Conservation (phyloP, 176 grass and related monocot species). For the Aechmea fasciata region DNA sequence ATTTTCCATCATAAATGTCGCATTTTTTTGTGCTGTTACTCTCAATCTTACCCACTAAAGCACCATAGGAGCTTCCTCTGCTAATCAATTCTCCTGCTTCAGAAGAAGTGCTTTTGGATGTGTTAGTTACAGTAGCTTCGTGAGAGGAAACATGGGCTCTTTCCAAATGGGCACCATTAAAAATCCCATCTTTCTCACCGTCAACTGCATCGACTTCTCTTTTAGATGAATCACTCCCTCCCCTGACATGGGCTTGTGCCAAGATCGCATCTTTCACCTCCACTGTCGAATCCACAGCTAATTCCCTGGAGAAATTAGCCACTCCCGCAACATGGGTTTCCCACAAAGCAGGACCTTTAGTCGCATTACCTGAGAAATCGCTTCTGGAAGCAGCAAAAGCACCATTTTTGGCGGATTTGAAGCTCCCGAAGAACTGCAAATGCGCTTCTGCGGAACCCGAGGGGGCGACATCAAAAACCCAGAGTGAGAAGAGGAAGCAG, state of each 20-base stretch:
- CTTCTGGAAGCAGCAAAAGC: slow-evolving; percentile 11
- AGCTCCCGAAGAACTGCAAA: slow-evolving; percentile 2
- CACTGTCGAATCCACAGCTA: slow-evolving; percentile 9
- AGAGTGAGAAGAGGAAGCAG: slow-evolving; percentile 51
- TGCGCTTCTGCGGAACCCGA: background rate
- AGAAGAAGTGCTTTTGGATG: background rate
- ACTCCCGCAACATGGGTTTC: background rate
- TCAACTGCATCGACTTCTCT: background rate
- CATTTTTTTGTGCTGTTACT: slow-evolving; percentile 20
- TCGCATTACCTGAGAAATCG: background rate
- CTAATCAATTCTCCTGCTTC: background rate
- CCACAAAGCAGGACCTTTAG: background rate
- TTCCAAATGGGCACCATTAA: slow-evolving; percentile 6
- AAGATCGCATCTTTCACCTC: slow-evolving; percentile 20
- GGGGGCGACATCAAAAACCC: slow-evolving; percentile 39
- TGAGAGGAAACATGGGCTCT: slow-evolving; percentile 18
- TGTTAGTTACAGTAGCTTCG: background rate
- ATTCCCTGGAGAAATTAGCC: slow-evolving; percentile 15
- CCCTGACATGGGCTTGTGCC: background rate
- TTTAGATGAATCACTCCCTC: slow-evolving; percentile 13
- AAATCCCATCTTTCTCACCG: slow-evolving; percentile 3
- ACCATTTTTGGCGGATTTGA: background rate
- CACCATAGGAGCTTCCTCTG: background rate
- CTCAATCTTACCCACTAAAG: slow-evolving; percentile 10
- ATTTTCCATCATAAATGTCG: slow-evolving; percentile 70